Evolutionary conservation across 495 filamentous ascomycete genomes (phyloP), one percentile per base, ranked within the genome.

Genomic region (Penicillium turbatum): DNA sequence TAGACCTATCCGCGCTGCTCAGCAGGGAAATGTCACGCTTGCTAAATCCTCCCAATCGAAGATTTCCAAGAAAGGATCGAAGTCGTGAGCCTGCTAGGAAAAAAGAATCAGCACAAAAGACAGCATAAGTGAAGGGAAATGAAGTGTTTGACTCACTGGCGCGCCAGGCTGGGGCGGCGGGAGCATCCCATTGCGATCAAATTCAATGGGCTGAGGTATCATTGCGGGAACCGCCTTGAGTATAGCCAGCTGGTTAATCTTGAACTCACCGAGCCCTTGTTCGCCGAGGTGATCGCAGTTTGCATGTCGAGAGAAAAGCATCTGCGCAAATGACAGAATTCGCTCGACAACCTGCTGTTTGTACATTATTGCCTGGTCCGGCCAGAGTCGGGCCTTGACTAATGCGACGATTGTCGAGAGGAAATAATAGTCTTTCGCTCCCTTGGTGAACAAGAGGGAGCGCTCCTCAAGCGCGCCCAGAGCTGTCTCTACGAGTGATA

Each of bases 361-460:
- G 48, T 69, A 72, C 38, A 69, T 53, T 8, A 53, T 55, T 13
- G 66, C 66, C 46, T 76, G 73, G 1, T 51, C 53, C 0, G 72
- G 69, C 71, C 70, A 75, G 7, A 74, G 43, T 26, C 64, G 69
- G 21, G 68, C 51, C 37, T 75, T 76, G 35, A 72, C 73, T 2
- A 75, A 43, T 7, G 71, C 68, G 10, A 71, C 47, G 24, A 76
- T 69, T 2, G 72, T 74, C 0, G 71, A 75, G 39, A 75, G 61
- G 54, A 75, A 75, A 44, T 74, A 75, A 47, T 74, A 76, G 42
- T 76, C 72, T 42, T 75, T 76, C 3, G 72, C 71, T 0, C 73
- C 72, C 42, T 76, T 76, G 47, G 72, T 62, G 6, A 76, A 60
- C 7, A 70, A 54, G 12, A 71, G 53, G 34, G 68, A 66, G 1